Evolutionary conservation across 208 protist genomes (phyloP), one percentile per base, ranked within the genome.

Genomic region (Trypanosoma boissoni): DNA sequence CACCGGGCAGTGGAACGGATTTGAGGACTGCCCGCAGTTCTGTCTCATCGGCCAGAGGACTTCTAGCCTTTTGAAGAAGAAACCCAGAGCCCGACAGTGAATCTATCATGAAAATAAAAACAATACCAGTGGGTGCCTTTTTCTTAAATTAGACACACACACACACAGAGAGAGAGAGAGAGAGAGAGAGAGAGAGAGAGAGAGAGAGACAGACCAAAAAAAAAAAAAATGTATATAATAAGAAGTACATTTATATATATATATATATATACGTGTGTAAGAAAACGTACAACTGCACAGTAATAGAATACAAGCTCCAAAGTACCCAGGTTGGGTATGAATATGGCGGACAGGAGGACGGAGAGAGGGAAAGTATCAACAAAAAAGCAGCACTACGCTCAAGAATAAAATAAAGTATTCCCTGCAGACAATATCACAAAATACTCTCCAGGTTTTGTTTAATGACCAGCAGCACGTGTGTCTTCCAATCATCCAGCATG

Each of bases 401-500:
- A n/a, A n/a, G n/a, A n/a, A n/a, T n/a, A n/a, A n/a, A n/a, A n/a
- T n/a, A n/a, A n/a, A n/a, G n/a, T n/a, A n/a, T n/a, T n/a, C n/a
- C n/a, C n/a, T n/a, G n/a, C n/a, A n/a, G n/a, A 37, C 5, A 41
- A 36, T 53, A 62, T 49, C 49, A 91, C 52, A 72, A 58, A 39
- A 91, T 65, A 36, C 72, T 83, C 41, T 92, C 80, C 69, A 95
- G 85, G 64, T 95, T 93, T 54, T 88, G 65, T 50, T 89, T 90
- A 27, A 91, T 70, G 23, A 84, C 82, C 12, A 95, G 74, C 46
- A 95, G 58, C 31, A 89, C 75, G 54, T 92, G 78, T 18, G 81
- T 91, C 72, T 91, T 95, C 80, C 80, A 91, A 34, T 91, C 86
- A 66, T 92, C 83, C 28, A 92, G 64, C 72, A 83, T 91, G 23